Evolutionary conservation across 805 yeast species (phyloP), one percentile per base, ranked within the genome.

Genomic region (Nakazawaea laoshanensis): DNA sequence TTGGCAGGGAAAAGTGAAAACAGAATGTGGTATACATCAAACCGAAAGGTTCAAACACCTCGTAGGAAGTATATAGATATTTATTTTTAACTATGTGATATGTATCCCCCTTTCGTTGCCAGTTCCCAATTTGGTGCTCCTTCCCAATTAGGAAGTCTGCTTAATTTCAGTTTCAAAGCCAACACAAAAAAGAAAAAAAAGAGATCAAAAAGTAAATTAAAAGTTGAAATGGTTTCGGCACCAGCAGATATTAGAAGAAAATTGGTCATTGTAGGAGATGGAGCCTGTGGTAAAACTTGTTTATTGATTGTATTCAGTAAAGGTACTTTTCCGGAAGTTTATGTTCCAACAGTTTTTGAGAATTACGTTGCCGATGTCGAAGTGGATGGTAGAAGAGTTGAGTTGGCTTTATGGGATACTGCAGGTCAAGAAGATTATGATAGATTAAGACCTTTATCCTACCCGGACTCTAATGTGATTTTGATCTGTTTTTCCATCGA

Each of bases 391-490:
- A 82, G 89, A 61, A 74, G 83, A 55, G 96, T 89, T 38, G 95
- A 88, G 57, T 67, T 87, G 59, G 95, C 95, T 6, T 67, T 87
- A 46, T 87, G 96, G 96, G 96, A 87, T 86, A 87, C 96, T 46
- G 95, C 96, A 36, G 96, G 96, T 44, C 96, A 87, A 73, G 96
- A 87, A 68, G 96, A 88, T 66, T 87, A 87, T 56, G 95, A 86
- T 60, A 82, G 95, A 61, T 67, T 85, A 48, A 80, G 95, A 63
- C 95, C 95, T 27, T 66, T 85, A 44, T 79, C 89, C 10, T 87
- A 87, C 61, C 95, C 95, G 41, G 95, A 87, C 57, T 81, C 95
- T 24, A 83, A 85, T 55, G 96, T 87, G 42, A 82, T 87, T 40
- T 70, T 87, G 53, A 85, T 87, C 49, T 87, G 96, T 70, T 87